Base-by-base conservation (phyloP, 2,329 filamentous ascomycete genomes). In the Periconia sp. region DNA sequence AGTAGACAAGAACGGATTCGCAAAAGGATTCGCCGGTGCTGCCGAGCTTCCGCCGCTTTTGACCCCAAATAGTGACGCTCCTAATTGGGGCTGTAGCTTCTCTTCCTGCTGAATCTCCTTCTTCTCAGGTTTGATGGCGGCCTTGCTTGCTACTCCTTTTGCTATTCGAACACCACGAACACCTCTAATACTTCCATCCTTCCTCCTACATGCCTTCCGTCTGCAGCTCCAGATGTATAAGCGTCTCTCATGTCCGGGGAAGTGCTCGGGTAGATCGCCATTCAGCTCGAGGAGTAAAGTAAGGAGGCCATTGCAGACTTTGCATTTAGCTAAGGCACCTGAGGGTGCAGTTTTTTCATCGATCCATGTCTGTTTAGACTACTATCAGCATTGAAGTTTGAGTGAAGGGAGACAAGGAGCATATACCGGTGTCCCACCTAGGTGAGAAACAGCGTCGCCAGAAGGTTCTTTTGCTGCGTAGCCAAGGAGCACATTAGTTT, bases 221-320 rank as follows among this genome's bases (percentile, higher is more conserved):
- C 84, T 81, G 70, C 94, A 99, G 13, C 82, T 82, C 68, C 95
- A 91, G 10, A 99, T 78, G 63, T 96, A 97, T 13, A 99, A 68
- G 49, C 92, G 83, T 56, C 94, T 81, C 62, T 96, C 90, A 70
- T 97, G 89, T 42, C 86, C 84, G 2, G 91, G 88, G 62, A 96
- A 96, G 35, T 84, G 80, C 41, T 92, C 87, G 11, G 91, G 92
- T 3, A 97, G 79, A 66, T 96, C 91, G 59, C 84, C 92, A 70
- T 99, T 90, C 19, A 99, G 81, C 70, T 99, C 91, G 33, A 99
- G 81, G 3, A 99, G 81, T 9, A 97, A 79, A 1, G 84, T 85
- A 83, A 96, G 90, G 38, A 89, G 73, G 38, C 85, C 82, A 55
- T 90, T 88, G 82, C 94, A 99, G 54, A 88, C 81, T 71, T 88